These are phyloP conservation scores for Monsonia emarginata DNA, from an alignment of 441 rosid genomes.

Conservation along the genomic window DNA sequence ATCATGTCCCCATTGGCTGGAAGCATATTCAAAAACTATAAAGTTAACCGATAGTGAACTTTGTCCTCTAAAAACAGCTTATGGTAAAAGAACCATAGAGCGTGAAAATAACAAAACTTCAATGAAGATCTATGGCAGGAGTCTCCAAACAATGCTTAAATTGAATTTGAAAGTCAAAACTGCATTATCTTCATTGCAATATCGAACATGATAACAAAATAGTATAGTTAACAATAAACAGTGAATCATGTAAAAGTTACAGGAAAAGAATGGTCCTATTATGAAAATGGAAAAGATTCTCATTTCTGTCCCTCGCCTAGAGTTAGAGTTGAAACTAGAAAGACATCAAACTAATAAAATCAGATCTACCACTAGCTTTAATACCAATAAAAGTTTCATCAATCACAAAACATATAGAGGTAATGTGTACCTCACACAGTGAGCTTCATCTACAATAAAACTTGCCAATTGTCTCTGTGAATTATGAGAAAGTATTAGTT, in stretches of 20 bases:
- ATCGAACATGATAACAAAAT: not conserved
- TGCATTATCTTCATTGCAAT: not conserved
- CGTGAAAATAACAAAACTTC: not conserved
- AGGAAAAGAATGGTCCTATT: no score
- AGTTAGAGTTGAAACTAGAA: not conserved
- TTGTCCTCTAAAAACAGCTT: not conserved
- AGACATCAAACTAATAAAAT: no score
- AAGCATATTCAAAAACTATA: not conserved
- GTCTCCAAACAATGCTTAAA: no score
- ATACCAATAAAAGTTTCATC: conserved; percentile 2
- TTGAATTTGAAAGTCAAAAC: not conserved
- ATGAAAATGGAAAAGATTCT: no score
- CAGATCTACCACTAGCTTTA: not conserved
- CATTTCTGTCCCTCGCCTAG: no score
- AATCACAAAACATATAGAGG: conserved; percentile 2
- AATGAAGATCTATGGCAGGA: not conserved
- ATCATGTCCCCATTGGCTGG: conserved; percentile 5
- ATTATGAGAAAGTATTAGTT: conserved; percentile 1
- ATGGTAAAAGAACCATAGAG: not conserved
- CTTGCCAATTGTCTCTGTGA: conserved; percentile 68
- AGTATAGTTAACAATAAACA: no score
- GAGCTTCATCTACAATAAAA: conserved; percentile 89
- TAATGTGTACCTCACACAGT: conserved; percentile 64
- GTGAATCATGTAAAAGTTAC: no score
- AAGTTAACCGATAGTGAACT: not conserved